These are phyloP conservation scores for Fusarium illudens DNA, from an alignment of 2,329 filamentous ascomycete species.

Conservation along the genomic window DNA sequence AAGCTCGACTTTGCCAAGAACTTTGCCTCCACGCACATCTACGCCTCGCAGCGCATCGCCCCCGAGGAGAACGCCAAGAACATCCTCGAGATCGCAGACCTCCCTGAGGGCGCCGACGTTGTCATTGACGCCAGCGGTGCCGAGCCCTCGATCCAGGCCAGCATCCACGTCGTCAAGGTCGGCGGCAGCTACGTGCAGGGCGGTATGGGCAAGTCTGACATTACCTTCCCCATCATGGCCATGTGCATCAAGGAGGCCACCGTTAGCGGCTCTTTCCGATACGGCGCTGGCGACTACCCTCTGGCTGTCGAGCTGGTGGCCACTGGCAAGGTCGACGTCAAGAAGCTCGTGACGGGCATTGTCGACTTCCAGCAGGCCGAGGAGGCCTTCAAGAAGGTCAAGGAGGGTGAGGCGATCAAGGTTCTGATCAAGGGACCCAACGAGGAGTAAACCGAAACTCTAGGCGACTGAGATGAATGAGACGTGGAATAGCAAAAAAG, in stretches of 20 bases:
- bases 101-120: slow-evolving; percentile 75
- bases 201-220: slow-evolving; percentile 89
- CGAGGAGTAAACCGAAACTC: slow-evolving; percentile 54
- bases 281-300: slow-evolving; percentile 86
- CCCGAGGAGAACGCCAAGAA: slow-evolving; percentile 78
- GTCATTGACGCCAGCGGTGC: slow-evolving; percentile 85
- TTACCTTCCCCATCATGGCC: slow-evolving; percentile 91
- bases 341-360: slow-evolving; percentile 79
- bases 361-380: slow-evolving; percentile 86
- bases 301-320: slow-evolving; percentile 81
- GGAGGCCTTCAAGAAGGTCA: slow-evolving; percentile 86
- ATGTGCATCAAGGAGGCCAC: slow-evolving; percentile 90
- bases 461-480: not conserved
- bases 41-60: slow-evolving; percentile 67
- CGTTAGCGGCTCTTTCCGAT: slow-evolving; percentile 87
- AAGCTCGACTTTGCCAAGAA: slow-evolving; percentile 80
- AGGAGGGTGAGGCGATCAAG: slow-evolving; percentile 81
- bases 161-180: slow-evolving; percentile 73
- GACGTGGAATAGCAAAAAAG: not conserved
- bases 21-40: slow-evolving; percentile 77
- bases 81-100: slow-evolving; percentile 68
- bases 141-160: slow-evolving; percentile 79
- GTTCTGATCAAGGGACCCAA: slow-evolving; percentile 73
- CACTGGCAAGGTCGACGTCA: slow-evolving; percentile 78
- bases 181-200: slow-evolving; percentile 85